A percentile compares a stretch with the other conserved stretches of the same genome.
phyloP scores from a whole-genome alignment of 2,329 filamentous ascomycete species.

The Thelonectria olida region DNA sequence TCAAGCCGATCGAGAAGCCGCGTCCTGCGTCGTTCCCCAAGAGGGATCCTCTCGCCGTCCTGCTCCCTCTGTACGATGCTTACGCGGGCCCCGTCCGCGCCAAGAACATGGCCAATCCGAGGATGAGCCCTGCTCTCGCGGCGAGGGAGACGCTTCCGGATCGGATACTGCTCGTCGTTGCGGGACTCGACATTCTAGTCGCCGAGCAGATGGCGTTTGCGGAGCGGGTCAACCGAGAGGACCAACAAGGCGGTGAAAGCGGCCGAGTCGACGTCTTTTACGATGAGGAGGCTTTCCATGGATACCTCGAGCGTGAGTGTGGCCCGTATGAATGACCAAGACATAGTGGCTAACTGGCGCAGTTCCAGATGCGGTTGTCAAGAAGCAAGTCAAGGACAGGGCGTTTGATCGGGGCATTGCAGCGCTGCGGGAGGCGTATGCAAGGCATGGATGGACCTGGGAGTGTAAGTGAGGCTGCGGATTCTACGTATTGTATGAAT shows the following conservation, averaged over 20 bases:
- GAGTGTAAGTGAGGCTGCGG: not conserved
- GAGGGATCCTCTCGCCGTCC: conserved; percentile 48
- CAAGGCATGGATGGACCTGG: conserved; percentile 31
- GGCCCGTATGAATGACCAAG: not conserved
- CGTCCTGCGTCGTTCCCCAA: conserved; percentile 43
- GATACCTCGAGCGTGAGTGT: conserved; percentile 42
- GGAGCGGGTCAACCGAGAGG: conserved; percentile 43
- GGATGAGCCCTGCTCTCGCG: conserved; percentile 50
- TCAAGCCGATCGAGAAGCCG: conserved; percentile 52
- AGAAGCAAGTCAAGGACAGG: conserved; percentile 25
- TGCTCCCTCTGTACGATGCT: conserved; percentile 54
- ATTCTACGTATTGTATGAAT: not conserved
- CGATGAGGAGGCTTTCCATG: conserved; percentile 39
- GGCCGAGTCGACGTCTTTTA: conserved; percentile 35
- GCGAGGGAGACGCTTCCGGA: conserved; percentile 46
- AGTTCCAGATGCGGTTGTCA: conserved; percentile 33
- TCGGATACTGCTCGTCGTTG: conserved; percentile 51
- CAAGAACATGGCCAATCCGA: conserved; percentile 42
- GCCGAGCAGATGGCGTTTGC: conserved; percentile 52
- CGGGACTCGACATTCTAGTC: conserved; percentile 52
- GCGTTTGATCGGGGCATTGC: conserved; percentile 26
- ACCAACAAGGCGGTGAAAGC: conserved; percentile 14
- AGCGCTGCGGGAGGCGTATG: conserved; percentile 29
- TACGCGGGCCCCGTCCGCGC: conserved; percentile 48
- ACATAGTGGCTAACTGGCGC: not conserved